These are phyloP conservation scores for Cucurbita moschata DNA, from an alignment of 306 rosid genomes.

Conservation along the genomic window DNA sequence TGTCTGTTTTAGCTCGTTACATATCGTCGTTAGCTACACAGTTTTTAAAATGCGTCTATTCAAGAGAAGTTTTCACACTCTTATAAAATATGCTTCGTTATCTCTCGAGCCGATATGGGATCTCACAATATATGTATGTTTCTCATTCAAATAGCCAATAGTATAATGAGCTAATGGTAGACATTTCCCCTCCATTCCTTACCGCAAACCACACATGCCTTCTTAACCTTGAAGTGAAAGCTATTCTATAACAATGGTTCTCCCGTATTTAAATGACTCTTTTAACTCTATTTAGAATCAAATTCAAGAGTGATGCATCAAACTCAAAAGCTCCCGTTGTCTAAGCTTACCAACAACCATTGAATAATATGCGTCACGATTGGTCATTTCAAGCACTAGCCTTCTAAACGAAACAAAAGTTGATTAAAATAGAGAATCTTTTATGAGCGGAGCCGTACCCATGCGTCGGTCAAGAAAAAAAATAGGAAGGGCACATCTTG, in stretches of 20 bases:
- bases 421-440: background rate
- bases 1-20: too few relatives aligned
- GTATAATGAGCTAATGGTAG: background rate
- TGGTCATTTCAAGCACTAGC: background rate
- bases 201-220: background rate
- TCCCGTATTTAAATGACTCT: background rate
- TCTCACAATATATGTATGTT: too few relatives aligned
- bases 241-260: background rate
- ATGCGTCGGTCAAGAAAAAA: background rate
- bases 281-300: background rate
- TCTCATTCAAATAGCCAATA: background rate
- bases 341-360: background rate
- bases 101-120: too few relatives aligned
- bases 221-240: background rate
- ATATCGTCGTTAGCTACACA: too few relatives aligned
- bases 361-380: background rate
- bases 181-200: background rate
- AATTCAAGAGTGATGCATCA: background rate
- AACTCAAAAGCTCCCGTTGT: background rate
- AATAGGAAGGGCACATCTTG: background rate
- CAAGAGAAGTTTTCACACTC: too few relatives aligned
- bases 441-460: background rate
- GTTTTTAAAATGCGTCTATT: too few relatives aligned
- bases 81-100: too few relatives aligned
- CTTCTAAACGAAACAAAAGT: background rate